Percentiles rank a stretch among this genome's conserved stretches.
Evolutionary conservation across 2,329 filamentous ascomycete genomes (phyloP).

Genomic region (Xylariaceae sp.): DNA sequence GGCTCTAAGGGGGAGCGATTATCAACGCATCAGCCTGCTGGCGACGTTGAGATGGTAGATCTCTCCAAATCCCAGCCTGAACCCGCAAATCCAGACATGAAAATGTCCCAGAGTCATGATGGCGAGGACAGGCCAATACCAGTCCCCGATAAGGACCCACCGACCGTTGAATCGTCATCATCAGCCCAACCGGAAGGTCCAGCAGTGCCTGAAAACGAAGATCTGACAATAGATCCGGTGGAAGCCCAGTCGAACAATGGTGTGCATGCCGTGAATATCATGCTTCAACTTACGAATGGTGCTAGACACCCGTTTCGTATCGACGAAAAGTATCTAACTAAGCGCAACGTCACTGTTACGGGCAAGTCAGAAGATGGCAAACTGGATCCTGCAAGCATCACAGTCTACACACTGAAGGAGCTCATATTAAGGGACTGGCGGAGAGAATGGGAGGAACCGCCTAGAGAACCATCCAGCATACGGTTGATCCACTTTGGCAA

Average conservation of each 20-base stretch:
- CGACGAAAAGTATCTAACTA: constrained; percentile 82
- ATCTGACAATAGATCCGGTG: constrained; percentile 45
- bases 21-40: constrained; percentile 33
- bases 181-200: constrained; percentile 42
- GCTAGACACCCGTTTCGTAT: constrained; percentile 89
- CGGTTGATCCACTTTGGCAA: constrained; percentile 91
- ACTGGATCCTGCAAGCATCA: constrained; percentile 85
- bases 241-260: constrained; percentile 32
- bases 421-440: constrained; percentile 93
- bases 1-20: constrained; percentile 32
- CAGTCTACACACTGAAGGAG: constrained; percentile 92
- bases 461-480: constrained; percentile 86
- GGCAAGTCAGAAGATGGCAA: constrained; percentile 63
- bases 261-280: constrained; percentile 70
- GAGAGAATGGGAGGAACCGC: constrained; percentile 87
- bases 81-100: constrained; percentile 29
- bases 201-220: constrained; percentile 35
- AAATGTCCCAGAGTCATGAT: constrained; percentile 28
- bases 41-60: constrained; percentile 41
- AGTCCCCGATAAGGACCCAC: constrained; percentile 32
- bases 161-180: constrained; percentile 29
- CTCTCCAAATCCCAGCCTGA: constrained; percentile 35
- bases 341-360: constrained; percentile 78
- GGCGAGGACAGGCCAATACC: constrained; percentile 29
- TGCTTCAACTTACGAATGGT: constrained; percentile 77